These are phyloP conservation scores for Pogostemon cablin DNA, from an alignment of 257 asterid species.

Conservation along the genomic window DNA sequence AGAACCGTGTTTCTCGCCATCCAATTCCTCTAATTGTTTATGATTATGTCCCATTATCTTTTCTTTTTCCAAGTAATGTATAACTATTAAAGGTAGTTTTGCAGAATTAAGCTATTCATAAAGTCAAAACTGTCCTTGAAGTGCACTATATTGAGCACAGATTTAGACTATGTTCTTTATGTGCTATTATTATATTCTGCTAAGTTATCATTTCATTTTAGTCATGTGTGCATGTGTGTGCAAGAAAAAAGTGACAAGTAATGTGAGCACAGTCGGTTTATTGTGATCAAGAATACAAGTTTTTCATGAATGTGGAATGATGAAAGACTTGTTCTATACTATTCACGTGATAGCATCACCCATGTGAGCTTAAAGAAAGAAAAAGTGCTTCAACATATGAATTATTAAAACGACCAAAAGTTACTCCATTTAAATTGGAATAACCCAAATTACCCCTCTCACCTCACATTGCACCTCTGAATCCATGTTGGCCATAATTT, in stretches of 20 bases:
- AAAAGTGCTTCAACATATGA: conserved; percentile 29
- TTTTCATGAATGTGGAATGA: conserved; percentile 28
- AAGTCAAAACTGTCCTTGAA: conserved; percentile 23
- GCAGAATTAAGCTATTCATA: conserved; percentile 6
- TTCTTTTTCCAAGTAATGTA: conserved; percentile 9
- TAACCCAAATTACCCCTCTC: conserved; percentile 7
- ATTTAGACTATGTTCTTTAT: conserved; percentile 17
- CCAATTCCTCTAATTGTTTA: conserved; percentile 26
- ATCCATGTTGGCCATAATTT: conserved; percentile 3
- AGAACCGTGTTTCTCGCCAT: conserved; percentile 42
- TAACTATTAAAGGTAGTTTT: background rate
- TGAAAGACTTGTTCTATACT: conserved; percentile 30
- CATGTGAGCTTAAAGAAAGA: conserved; percentile 34
- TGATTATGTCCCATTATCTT: background rate
- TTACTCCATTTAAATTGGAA: background rate
- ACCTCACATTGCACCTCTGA: background rate
- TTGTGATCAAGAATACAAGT: conserved; percentile 8
- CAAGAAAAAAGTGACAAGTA: conserved; percentile 40
- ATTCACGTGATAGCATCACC: conserved; percentile 52
- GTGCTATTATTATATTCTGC: conserved; percentile 44
- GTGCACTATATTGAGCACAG: conserved; percentile 26
- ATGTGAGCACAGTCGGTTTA: conserved; percentile 26
- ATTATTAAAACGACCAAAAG: conserved; percentile 19
- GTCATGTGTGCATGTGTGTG: conserved; percentile 46
- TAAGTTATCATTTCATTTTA: conserved; percentile 47